phyloP scores from a whole-genome alignment of 768 basidiomycete genomes.

The Solioccasus polychromus region DNA sequence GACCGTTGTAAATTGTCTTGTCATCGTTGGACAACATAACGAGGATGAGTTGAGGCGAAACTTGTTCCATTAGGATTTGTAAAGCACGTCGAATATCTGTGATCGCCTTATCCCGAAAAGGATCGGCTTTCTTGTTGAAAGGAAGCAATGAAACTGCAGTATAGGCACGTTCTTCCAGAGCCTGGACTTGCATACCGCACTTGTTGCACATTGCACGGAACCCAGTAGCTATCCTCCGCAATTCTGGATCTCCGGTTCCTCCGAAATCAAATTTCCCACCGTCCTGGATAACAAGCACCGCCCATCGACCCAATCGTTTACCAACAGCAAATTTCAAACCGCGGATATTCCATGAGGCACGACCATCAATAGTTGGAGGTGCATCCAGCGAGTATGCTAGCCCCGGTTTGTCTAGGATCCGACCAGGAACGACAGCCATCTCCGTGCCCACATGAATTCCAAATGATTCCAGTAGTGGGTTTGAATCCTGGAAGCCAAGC shows the following conservation, averaged over 20 bases:
- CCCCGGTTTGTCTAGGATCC: constrained; percentile 44
- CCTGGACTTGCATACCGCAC: constrained; percentile 57
- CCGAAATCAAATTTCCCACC: constrained; percentile 52
- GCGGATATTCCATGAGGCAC: constrained; percentile 52
- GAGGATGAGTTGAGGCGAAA: constrained; percentile 30
- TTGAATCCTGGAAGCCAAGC: constrained; percentile 38
- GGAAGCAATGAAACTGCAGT: constrained; percentile 43
- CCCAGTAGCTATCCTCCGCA: constrained; percentile 41
- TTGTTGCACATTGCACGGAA: constrained; percentile 60
- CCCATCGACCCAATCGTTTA: constrained; percentile 57
- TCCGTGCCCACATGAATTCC: constrained; percentile 42
- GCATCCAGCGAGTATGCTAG: constrained; percentile 38
- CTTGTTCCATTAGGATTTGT: background rate
- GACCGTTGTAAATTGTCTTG: constrained; percentile 45
- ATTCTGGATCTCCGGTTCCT: constrained; percentile 45
- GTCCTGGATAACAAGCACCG: constrained; percentile 65
- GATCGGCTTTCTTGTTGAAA: constrained; percentile 43
- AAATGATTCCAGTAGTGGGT: constrained; percentile 38
- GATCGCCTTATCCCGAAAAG: constrained; percentile 50
- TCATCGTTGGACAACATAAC: constrained; percentile 49
- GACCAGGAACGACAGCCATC: constrained; percentile 55
- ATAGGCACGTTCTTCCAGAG: constrained; percentile 27
- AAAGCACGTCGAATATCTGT: constrained; percentile 11
- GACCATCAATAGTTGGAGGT: constrained; percentile 32
- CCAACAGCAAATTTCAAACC: constrained; percentile 58